Conservation (phyloP, 78 protist species). For the Dictyostelium capitatum region DNA sequence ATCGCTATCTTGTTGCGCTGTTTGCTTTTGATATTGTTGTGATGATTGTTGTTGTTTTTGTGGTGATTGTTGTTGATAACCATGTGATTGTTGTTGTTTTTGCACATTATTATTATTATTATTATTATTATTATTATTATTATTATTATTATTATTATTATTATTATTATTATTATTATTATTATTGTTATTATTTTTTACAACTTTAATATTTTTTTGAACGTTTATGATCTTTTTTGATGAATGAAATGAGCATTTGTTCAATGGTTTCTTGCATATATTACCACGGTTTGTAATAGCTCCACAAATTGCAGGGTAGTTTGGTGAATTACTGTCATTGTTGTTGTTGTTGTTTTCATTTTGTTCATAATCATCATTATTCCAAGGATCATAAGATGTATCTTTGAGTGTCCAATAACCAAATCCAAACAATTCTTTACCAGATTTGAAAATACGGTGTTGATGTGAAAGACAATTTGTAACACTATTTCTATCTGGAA, state of each 20-base stretch:
- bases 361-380: neutral
- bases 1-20: neutral
- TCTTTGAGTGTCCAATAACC: neutral
- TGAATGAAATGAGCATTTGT: neutral
- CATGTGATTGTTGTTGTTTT: neutral
- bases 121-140: neutral
- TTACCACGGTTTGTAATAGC: neutral
- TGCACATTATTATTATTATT: neutral
- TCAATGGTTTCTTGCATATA: constrained; percentile 1
- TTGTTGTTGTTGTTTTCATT: neutral
- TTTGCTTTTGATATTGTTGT: neutral
- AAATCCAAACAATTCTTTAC: neutral
- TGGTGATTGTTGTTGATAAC: neutral
- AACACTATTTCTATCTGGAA: constrained; percentile 2
- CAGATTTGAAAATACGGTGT: constrained; percentile 8
- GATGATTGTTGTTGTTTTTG: neutral
- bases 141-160: neutral
- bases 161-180: neutral
- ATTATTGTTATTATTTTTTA: neutral
- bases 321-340: neutral
- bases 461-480: constrained; percentile 13
- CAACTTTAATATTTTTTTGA: neutral
- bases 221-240: too few relatives aligned
- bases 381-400: constrained; percentile 1
- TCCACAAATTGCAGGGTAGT: neutral